These are phyloP conservation scores for Zizania latifolia DNA, from an alignment of 176 grass and related monocot species.

Conservation along the genomic window DNA sequence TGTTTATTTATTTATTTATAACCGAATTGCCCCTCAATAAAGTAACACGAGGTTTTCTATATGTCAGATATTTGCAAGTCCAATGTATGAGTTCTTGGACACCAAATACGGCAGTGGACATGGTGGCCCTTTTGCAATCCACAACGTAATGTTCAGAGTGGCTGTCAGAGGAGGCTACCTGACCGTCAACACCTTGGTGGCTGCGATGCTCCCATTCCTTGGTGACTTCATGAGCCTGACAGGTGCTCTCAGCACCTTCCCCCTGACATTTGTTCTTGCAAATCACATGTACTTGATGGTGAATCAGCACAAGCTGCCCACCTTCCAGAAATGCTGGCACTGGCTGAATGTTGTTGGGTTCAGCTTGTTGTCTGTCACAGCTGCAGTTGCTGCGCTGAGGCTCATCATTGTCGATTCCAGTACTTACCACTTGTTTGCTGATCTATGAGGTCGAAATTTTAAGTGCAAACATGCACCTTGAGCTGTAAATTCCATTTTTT, in stretches of 20 bases:
- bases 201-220: slow-evolving; percentile 59
- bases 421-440: slow-evolving; percentile 62
- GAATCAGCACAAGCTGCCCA: slow-evolving; percentile 40
- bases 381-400: slow-evolving; percentile 49
- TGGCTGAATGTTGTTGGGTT: slow-evolving; percentile 67
- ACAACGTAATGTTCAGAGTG: slow-evolving; percentile 58
- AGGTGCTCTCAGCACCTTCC: slow-evolving; percentile 60
- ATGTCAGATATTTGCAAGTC: slow-evolving; percentile 63
- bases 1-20: background rate
- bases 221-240: slow-evolving; percentile 87
- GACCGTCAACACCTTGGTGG: slow-evolving; percentile 63
- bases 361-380: slow-evolving; percentile 40
- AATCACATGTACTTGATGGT: slow-evolving; percentile 71
- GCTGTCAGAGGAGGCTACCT: slow-evolving; percentile 66
- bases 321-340: slow-evolving; percentile 50
- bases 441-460: slow-evolving; percentile 31
- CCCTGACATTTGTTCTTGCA: slow-evolving; percentile 69
- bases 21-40: background rate
- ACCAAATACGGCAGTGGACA: slow-evolving; percentile 46
- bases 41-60: background rate
- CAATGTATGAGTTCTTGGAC: slow-evolving; percentile 74
- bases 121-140: slow-evolving; percentile 38
- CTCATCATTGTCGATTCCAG: slow-evolving; percentile 49
- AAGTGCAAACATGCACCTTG: background rate
- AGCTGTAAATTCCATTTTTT: background rate